phyloP scores from a whole-genome alignment of 2,329 filamentous ascomycete species.

The Mollisia scopiformis region DNA sequence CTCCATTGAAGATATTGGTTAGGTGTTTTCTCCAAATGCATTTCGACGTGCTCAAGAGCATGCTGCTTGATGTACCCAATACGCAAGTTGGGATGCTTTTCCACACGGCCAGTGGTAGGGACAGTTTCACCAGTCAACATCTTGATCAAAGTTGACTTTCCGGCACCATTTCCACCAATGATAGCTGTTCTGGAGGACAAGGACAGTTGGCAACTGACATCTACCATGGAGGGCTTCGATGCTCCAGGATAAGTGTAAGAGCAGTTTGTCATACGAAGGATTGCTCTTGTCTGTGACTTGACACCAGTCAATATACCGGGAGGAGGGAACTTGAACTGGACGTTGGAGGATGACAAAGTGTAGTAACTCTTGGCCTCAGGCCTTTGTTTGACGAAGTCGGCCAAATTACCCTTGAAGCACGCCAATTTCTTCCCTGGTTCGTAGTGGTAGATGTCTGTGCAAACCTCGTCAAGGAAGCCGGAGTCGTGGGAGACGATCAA shows the following conservation, averaged over 20 bases:
- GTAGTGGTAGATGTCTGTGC: constrained; percentile 99
- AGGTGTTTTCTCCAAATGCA: constrained; percentile 98
- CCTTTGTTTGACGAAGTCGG: constrained; percentile 82
- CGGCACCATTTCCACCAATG: constrained; percentile 95
- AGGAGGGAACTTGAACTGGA: constrained; percentile 97
- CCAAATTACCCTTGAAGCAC: constrained; percentile 81
- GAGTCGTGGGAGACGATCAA: constrained; percentile 99
- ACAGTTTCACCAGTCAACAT: constrained; percentile 91
- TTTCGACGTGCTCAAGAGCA: constrained; percentile 97
- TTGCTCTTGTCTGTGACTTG: constrained; percentile 91
- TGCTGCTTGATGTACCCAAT: constrained; percentile 99
- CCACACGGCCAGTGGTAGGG: constrained; percentile 81
- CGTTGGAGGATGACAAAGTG: constrained; percentile 83
- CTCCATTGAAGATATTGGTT: constrained; percentile 99
- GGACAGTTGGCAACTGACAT: constrained; percentile 85
- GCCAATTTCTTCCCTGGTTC: constrained; percentile 93
- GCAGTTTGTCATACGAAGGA: constrained; percentile 91
- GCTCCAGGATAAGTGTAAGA: constrained; percentile 93
- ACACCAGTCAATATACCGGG: constrained; percentile 93
- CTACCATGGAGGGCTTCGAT: constrained; percentile 81
- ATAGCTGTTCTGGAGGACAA: constrained; percentile 94
- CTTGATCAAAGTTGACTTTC: constrained; percentile 98
- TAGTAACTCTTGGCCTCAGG: constrained; percentile 99
- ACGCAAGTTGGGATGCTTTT: constrained; percentile 98
- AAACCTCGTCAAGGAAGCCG: constrained; percentile 93